These are phyloP conservation scores for Acacia melanoxylon DNA, from an alignment of 306 rosid genomes.

Conservation along the genomic window DNA sequence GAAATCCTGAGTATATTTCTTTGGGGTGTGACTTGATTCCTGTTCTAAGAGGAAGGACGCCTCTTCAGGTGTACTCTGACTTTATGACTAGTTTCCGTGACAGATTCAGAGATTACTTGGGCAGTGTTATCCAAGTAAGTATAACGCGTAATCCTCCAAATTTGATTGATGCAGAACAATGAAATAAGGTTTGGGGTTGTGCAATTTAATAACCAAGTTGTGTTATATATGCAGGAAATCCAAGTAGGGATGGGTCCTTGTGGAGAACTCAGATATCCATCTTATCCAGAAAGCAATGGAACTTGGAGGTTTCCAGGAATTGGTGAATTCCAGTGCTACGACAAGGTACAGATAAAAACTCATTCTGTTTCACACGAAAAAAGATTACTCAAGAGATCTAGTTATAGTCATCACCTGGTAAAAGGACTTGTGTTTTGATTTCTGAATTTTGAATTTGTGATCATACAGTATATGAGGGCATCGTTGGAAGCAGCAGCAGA, in stretches of 20 bases:
- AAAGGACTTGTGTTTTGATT: not conserved
- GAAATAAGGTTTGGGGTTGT: not conserved
- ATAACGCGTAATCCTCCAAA: not conserved
- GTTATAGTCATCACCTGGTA: not conserved
- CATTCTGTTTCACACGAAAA: not conserved
- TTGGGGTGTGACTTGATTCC: slow-evolving; percentile 88
- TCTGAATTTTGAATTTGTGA: not conserved
- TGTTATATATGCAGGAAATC: slow-evolving; percentile 62
- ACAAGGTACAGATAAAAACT: slow-evolving; percentile 61
- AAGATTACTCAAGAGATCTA: not conserved
- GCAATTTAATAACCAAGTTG: not conserved
- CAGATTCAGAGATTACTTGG: slow-evolving; percentile 76
- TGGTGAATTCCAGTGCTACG: slow-evolving; percentile 96
- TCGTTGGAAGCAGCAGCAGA: slow-evolving; percentile 78
- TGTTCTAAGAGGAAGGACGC: slow-evolving; percentile 90
- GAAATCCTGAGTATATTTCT: slow-evolving; percentile 88
- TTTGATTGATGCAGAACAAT: not conserved
- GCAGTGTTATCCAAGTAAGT: slow-evolving; percentile 76
- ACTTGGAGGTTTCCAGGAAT: slow-evolving; percentile 97
- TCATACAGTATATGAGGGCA: slow-evolving; percentile 79
- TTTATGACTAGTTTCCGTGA: slow-evolving; percentile 90
- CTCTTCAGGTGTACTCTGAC: slow-evolving; percentile 84
- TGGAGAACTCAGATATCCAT: slow-evolving; percentile 96
- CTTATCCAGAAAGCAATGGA: slow-evolving; percentile 91
- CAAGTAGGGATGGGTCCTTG: slow-evolving; percentile 99